These are phyloP conservation scores for Fraxinus xanthoxyloides DNA, from an alignment of 305 asterid species.

Conservation along the genomic window DNA sequence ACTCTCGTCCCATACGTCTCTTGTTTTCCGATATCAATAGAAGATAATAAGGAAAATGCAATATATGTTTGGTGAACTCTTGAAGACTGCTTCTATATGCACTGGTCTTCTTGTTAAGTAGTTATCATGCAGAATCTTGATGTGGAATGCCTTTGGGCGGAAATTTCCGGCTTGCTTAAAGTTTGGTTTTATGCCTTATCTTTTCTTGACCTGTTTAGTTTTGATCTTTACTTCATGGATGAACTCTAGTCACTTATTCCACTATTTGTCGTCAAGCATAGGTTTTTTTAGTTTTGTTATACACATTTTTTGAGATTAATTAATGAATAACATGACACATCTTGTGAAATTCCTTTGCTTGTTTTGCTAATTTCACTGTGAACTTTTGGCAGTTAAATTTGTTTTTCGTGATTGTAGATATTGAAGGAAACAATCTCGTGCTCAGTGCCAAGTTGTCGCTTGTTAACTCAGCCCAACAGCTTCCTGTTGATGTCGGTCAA, in stretches of 20 bases:
- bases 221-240: not conserved
- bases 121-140: not conserved
- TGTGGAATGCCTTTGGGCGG: not conserved
- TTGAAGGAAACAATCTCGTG: constrained; percentile 68
- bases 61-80: not conserved
- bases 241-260: not conserved
- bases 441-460: constrained; percentile 87
- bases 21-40: constrained; percentile 1
- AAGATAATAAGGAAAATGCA: constrained; percentile 14
- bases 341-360: constrained; percentile 12
- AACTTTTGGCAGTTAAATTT: not conserved
- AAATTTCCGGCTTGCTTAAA: not conserved
- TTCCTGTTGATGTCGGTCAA: constrained; percentile 75
- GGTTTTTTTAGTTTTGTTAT: constrained; percentile 10
- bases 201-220: not conserved
- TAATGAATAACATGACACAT: constrained; percentile 6
- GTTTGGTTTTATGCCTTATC: not conserved
- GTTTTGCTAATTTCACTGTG: not conserved
- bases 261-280: not conserved
- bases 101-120: not conserved
- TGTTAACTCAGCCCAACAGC: constrained; percentile 55
- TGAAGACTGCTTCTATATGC: not conserved
- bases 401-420: constrained; percentile 48
- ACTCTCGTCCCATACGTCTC: not conserved
- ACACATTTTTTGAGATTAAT: not conserved